A percentile compares a stretch with the other conserved stretches of the same genome.
phyloP scores from a whole-genome alignment of 2,329 filamentous ascomycete genomes.

The Botryosphaeria dothidea region DNA sequence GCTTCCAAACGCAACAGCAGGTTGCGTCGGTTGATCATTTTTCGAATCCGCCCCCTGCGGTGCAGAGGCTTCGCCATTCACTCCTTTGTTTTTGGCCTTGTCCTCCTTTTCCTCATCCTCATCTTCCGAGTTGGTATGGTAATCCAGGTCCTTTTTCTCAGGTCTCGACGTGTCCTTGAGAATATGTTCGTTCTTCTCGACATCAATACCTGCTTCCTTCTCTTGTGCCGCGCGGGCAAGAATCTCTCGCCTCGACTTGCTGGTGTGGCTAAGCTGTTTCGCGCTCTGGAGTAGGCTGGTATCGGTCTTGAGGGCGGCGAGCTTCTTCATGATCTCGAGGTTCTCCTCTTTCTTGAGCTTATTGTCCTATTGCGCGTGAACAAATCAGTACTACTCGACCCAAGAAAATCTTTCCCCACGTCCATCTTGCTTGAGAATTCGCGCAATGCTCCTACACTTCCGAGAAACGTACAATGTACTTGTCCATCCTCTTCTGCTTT shows the following conservation, averaged over 20 bases:
- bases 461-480: constrained; percentile 59
- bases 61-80: not conserved
- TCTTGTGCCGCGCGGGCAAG: constrained; percentile 65
- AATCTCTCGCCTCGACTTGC: constrained; percentile 71
- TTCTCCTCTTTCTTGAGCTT: constrained; percentile 96
- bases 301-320: constrained; percentile 77
- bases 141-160: constrained; percentile 29
- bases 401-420: not conserved
- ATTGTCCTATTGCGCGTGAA: constrained; percentile 59
- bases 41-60: not conserved
- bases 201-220: constrained; percentile 62
- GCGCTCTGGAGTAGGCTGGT: constrained; percentile 79
- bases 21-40: not conserved
- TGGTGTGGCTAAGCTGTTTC: constrained; percentile 70
- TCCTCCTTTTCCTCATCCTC: constrained; percentile 29
- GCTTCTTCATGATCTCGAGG: constrained; percentile 76
- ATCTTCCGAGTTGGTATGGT: constrained; percentile 24
- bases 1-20: constrained; percentile 54
- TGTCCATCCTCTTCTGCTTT: constrained; percentile 68
- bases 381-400: constrained; percentile 14
- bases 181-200: constrained; percentile 54
- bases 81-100: not conserved
- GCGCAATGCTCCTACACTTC: not conserved
- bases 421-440: not conserved
- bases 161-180: constrained; percentile 40